phyloP scores from a whole-genome alignment of 805 yeast species.

The Clavispora santaluciae region DNA sequence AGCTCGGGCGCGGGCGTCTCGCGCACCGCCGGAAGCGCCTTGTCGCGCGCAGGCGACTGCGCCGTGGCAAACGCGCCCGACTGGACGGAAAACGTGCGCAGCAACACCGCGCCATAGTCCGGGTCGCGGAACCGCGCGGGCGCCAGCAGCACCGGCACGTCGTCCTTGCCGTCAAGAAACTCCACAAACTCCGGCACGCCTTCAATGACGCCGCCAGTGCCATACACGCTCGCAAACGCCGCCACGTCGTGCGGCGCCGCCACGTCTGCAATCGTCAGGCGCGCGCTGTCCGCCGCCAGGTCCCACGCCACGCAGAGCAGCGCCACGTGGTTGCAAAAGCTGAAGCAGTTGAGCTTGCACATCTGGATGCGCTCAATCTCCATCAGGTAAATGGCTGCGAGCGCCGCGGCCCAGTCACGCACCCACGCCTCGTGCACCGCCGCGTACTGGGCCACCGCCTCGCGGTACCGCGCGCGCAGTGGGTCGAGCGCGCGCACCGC shows the following conservation, averaged over 20 bases:
- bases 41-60: constrained; percentile 1
- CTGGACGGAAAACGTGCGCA: constrained; percentile 16
- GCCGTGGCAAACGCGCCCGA: constrained; percentile 5
- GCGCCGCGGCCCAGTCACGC: constrained; percentile 64
- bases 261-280: constrained; percentile 64
- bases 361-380: constrained; percentile 72
- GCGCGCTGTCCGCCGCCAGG: constrained; percentile 65
- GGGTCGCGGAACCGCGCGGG: constrained; percentile 31
- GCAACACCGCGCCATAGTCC: constrained; percentile 20
- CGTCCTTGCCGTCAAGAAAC: constrained; percentile 38
- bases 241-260: constrained; percentile 57
- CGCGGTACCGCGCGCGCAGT: constrained; percentile 53
- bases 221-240: constrained; percentile 47
- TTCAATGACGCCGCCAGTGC: constrained; percentile 61
- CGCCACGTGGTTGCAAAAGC: constrained; percentile 68
- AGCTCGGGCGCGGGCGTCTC: neutral
- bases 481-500: constrained; percentile 38
- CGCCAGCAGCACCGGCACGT: constrained; percentile 16
- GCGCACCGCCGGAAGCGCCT: constrained; percentile 9
- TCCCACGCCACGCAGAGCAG: constrained; percentile 76
- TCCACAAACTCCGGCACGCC: constrained; percentile 63
- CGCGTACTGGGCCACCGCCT: constrained; percentile 47
- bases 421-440: constrained; percentile 61
- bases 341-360: constrained; percentile 70
- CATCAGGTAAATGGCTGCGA: constrained; percentile 58